phyloP scores from a whole-genome alignment of 1,284 basidiomycete genomes.

The Tranzscheliella williamsii region DNA sequence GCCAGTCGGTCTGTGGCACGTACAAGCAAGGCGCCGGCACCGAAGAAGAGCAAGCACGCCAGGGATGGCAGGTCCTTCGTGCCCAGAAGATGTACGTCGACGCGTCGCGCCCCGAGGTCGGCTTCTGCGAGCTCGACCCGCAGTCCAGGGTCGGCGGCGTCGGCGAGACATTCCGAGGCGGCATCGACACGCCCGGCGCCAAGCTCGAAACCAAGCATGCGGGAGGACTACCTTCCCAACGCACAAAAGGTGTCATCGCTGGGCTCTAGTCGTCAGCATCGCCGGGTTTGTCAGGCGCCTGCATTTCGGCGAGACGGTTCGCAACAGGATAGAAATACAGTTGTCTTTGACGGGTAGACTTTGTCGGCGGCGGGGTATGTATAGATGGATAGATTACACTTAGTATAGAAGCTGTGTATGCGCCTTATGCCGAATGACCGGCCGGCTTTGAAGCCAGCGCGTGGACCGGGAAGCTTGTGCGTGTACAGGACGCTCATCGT shows the following conservation, averaged over 20 bases:
- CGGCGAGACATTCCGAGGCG: slow-evolving; percentile 43
- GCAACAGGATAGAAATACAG: too few relatives aligned
- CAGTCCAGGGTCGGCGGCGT: slow-evolving; percentile 35
- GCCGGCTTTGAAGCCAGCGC: too few relatives aligned
- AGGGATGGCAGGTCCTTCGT: slow-evolving; percentile 7
- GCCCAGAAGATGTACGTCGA: slow-evolving; percentile 37
- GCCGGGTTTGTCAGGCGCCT: too few relatives aligned
- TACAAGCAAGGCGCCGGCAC: slow-evolving; percentile 5
- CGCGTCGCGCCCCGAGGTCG: slow-evolving; percentile 43
- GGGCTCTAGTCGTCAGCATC: slow-evolving; percentile 6
- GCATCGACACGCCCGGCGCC: slow-evolving; percentile 31
- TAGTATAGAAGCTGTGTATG: too few relatives aligned
- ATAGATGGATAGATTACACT: too few relatives aligned
- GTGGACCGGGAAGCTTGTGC: too few relatives aligned
- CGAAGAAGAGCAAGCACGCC: slow-evolving; percentile 9
- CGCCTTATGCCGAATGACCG: too few relatives aligned
- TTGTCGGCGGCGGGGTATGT: too few relatives aligned
- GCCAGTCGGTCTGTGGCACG: slow-evolving; percentile 29
- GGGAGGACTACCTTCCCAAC: too few relatives aligned
- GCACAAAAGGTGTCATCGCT: slow-evolving; percentile 29
- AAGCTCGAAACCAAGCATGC: slow-evolving; percentile 1
- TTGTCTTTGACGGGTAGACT: too few relatives aligned
- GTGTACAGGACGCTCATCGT: too few relatives aligned
- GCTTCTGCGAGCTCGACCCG: slow-evolving; percentile 44
- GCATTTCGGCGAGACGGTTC: too few relatives aligned